Evolutionary conservation across 352 stramenopile species (phyloP), one percentile per base, ranked within the genome.

Genomic region (Globisporangium yorkense): DNA sequence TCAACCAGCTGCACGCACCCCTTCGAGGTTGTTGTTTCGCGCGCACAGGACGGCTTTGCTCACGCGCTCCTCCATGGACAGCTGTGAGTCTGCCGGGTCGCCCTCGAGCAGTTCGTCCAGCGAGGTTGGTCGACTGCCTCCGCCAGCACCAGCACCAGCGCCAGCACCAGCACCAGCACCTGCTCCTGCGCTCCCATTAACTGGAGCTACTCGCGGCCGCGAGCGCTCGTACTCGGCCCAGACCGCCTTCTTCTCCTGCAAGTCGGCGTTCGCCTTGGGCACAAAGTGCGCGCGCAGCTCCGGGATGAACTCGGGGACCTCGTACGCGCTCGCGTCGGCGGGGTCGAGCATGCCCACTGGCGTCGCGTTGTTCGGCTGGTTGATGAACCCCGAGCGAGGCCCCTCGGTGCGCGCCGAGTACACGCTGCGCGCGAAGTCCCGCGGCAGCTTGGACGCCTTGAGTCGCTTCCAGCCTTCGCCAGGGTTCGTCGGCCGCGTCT

Each of bases 1-100:
- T 27, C 24, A 27, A 35, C 5, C 27, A 62, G 29, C 12, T 37
- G 33, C 5, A 66, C 65, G 62, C 72, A 91, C 81, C 50, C 78
- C 80, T 62, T 86, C 72, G 39, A 92, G 57, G 57, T 94, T 93
- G 70, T 88, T 89, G 77, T 88, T 92, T 27, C 80, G 76, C 31
- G 84, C 78, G 31, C 74, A 89, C 8, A 91, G 66, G 10, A 94
- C 57, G 6, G 78, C 81, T 46, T 68, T 72, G 31, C 65, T 66
- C 27, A 84, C 72, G 18, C 63, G 69, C 40, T 83, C 66, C 44
- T 83, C 76, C 68, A 79, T 74, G 29, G 61, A 61, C 45, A 73
- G 51, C 46, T 75, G 65, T 12, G 55, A 33, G 51, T 75, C 73
- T 1, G 55, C 52, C 8, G 70, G 62, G 8, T 81, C 72, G 8